Conservation (phyloP, 345 rosid genomes). For the Rhizophora apiculata region DNA sequence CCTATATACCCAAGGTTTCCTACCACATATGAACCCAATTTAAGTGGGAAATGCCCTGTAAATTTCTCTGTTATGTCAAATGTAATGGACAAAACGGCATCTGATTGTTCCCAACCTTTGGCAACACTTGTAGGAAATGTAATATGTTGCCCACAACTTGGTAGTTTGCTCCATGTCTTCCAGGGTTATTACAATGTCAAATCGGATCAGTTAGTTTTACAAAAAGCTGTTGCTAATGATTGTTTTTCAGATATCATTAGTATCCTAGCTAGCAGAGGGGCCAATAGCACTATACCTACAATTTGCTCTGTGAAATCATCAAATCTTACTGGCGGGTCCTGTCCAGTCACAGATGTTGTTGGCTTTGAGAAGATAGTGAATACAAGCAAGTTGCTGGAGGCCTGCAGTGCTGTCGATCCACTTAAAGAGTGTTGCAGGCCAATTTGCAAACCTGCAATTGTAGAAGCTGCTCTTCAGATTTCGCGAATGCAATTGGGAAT, state of each 20-base stretch:
- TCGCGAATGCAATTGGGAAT: conserved; percentile 54
- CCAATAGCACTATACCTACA: conserved; percentile 59
- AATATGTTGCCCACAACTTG: conserved; percentile 92
- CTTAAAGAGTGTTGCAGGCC: conserved; percentile 93
- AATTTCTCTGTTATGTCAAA: conserved; percentile 67
- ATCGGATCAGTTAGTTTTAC: conserved; percentile 73
- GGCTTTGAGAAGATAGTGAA: conserved; percentile 70
- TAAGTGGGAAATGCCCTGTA: conserved; percentile 88
- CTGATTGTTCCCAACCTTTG: conserved; percentile 74
- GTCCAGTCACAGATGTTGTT: conserved; percentile 65
- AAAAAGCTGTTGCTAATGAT: conserved; percentile 66
- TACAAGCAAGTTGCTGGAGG: conserved; percentile 72
- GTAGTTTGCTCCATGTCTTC: conserved; percentile 76
- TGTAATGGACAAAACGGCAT: conserved; percentile 65
- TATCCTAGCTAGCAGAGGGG: conserved; percentile 78
- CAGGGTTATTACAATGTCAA: conserved; percentile 55
- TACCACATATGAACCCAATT: conserved; percentile 65
- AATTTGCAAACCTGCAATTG: conserved; percentile 76
- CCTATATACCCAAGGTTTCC: conserved; percentile 90
- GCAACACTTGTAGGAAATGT: conserved; percentile 88
- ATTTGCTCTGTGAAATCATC: conserved; percentile 74
- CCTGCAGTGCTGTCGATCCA: conserved; percentile 78
- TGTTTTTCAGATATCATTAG: conserved; percentile 96
- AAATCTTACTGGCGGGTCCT: conserved; percentile 90
- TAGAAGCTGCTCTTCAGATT: conserved; percentile 76